phyloP scores from a whole-genome alignment of 331 rosid genomes.

The Pyracantha coccinea region DNA sequence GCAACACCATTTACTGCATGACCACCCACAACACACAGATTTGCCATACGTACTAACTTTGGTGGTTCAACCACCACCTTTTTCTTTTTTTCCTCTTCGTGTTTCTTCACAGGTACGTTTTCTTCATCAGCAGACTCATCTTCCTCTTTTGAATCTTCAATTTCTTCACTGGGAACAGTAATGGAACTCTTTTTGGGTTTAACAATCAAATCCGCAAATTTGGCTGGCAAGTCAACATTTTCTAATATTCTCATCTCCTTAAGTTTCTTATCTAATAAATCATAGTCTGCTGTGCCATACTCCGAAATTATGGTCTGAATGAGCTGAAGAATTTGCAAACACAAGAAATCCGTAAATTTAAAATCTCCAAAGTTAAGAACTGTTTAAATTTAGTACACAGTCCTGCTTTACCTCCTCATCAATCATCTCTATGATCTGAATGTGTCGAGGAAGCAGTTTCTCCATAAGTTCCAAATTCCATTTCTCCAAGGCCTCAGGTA shows the following conservation, averaged over 20 bases:
- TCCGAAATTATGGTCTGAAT: constrained; percentile 56
- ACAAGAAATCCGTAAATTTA: constrained; percentile 7
- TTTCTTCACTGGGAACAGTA: constrained; percentile 23
- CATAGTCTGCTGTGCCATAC: constrained; percentile 54
- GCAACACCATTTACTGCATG: constrained; percentile 99
- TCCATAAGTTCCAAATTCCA: constrained; percentile 92
- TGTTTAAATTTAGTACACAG: constrained; percentile 1
- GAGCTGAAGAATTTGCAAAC: constrained; percentile 51
- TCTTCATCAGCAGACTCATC: constrained; percentile 16
- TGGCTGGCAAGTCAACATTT: constrained; percentile 74
- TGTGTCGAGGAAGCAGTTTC: constrained; percentile 90
- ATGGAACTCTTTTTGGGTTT: constrained; percentile 34
- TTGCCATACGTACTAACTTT: constrained; percentile 93
- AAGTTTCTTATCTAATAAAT: constrained; percentile 58
- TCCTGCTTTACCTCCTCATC: constrained; percentile 76
- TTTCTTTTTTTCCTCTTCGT: constrained; percentile 28
- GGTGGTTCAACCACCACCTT: constrained; percentile 62
- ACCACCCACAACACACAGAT: constrained; percentile 93
- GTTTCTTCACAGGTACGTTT: constrained; percentile 23
- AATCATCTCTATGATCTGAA: constrained; percentile 76
- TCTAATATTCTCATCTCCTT: constrained; percentile 89
- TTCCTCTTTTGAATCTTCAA: constrained; percentile 31
- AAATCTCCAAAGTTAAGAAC: neutral
- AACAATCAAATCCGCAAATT: constrained; percentile 48
- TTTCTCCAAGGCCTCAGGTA: constrained; percentile 98